Percentiles rank a stretch among this genome's conserved stretches.
Evolutionary conservation across 1,139 yeast genomes (phyloP).

Genomic region (Meyerozyma smithsonii): DNA sequence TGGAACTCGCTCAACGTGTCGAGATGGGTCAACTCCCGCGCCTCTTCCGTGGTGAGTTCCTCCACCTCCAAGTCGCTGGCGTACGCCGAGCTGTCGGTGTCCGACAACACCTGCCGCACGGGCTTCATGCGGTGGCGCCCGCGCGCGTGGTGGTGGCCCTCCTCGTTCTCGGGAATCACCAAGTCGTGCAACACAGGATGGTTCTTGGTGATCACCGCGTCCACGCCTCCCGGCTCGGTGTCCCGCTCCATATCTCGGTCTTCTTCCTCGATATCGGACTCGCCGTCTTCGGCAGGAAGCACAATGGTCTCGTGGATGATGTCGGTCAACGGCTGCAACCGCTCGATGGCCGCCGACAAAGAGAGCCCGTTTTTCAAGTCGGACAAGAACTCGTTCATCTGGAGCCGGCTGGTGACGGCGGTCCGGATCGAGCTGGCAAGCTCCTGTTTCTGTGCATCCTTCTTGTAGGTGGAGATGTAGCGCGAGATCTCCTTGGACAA

Average conservation of each 20-base stretch:
- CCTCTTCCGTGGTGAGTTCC: constrained; percentile 34
- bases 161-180: constrained; percentile 36
- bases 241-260: constrained; percentile 9
- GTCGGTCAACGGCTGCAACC: constrained; percentile 53
- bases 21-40: constrained; percentile 33
- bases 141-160: constrained; percentile 1
- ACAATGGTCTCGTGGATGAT: constrained; percentile 45
- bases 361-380: constrained; percentile 52
- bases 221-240: constrained; percentile 53
- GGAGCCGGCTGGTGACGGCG: constrained; percentile 38
- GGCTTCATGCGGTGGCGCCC: constrained; percentile 3
- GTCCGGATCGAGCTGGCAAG: constrained; percentile 31
- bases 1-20: constrained; percentile 45
- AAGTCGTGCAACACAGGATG: constrained; percentile 49
- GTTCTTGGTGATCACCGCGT: constrained; percentile 41
- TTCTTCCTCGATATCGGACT: constrained; percentile 22
- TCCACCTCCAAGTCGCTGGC: constrained; percentile 36
- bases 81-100: constrained; percentile 18
- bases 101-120: constrained; percentile 7
- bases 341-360: constrained; percentile 48
- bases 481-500: constrained; percentile 27
- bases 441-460: constrained; percentile 7
- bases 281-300: constrained; percentile 45
- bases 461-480: constrained; percentile 23
- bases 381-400: constrained; percentile 44